Evolutionary conservation across 2,329 filamentous ascomycete species (phyloP), one percentile per base, ranked within the genome.

Genomic region (Colletotrichum sp.): DNA sequence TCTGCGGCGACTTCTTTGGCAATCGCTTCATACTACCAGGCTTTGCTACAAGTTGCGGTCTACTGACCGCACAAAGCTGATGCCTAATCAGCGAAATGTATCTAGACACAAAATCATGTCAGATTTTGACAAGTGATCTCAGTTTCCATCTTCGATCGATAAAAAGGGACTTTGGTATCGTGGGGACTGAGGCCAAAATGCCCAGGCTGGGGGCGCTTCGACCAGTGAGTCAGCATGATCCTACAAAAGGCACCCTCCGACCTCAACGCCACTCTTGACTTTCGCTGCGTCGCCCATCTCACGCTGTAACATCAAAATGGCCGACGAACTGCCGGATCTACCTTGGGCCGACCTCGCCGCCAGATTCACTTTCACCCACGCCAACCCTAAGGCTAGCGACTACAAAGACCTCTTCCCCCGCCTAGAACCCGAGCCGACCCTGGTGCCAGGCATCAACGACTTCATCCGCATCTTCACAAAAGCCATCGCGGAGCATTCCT

Each of bases 291-390:
- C 21, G n/a, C 16, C 13, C 39, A 28, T 15, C 9, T 34, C 28
- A n/a, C 18, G 6, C 3, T 18, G 28, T 9, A 13, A n/a, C 5
- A 6, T 13, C 28, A 69, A 21, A 44, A 79, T 79, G 78, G 70
- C 78, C 12, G 77, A 79, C 55, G 74, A 79, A 66, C 69, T 73
- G 26, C 78, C 78, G 49, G 65, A 75, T 16, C 71, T 79, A 55
- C 78, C 78, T 2, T 79, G 77, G 78, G 70, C 39, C 1, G 26
- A 67, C 5, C 70, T 79, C 15, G 71, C 72, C 3, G 55, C 60
- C 21, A 55, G 72, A 49, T 76, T 79, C 36, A 65, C 28, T n/a
- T 77, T 68, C 59, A 57, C n/a, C 57, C 30, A 39, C 15, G 21
- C 18, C 32, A 66, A 68, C 21, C 66, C 64, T 4, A n/a, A 34